A percentile compares a stretch with the other conserved stretches of the same genome.
phyloP scores from a whole-genome alignment of 2,329 filamentous ascomycete species.

The Apiospora sp. region DNA sequence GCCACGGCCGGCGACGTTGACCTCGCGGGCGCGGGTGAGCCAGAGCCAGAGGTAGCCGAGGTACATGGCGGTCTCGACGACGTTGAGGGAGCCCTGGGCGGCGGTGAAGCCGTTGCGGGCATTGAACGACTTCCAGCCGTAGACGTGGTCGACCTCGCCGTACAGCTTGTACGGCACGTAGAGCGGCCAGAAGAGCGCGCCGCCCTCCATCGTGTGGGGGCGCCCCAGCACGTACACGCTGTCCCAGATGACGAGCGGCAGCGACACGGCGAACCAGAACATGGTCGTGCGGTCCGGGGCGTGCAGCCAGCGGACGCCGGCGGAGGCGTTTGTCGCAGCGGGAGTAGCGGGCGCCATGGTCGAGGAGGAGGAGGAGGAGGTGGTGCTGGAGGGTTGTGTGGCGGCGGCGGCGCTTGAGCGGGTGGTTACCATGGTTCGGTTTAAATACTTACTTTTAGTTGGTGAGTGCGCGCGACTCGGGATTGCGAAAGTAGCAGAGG shows the following conservation, averaged over 20 bases:
- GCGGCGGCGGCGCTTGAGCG: constrained; percentile 34
- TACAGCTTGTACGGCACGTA: constrained; percentile 85
- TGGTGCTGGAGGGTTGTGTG: not conserved
- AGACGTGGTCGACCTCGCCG: constrained; percentile 80
- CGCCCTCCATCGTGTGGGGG: constrained; percentile 83
- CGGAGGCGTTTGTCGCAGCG: constrained; percentile 5
- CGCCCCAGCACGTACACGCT: constrained; percentile 79
- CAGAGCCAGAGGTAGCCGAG: constrained; percentile 58
- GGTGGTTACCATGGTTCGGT: constrained; percentile 41
- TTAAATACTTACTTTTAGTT: not conserved
- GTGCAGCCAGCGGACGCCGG: constrained; percentile 50
- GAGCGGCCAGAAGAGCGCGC: constrained; percentile 73
- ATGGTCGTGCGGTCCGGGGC: constrained; percentile 57
- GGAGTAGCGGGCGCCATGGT: not conserved
- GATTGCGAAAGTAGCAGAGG: not conserved
- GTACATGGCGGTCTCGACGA: constrained; percentile 73
- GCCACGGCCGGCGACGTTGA: constrained; percentile 31
- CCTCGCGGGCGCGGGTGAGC: constrained; percentile 35
- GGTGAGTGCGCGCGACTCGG: not conserved
- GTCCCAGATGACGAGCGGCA: constrained; percentile 86
- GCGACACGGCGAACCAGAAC: constrained; percentile 76
- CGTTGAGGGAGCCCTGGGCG: constrained; percentile 76
- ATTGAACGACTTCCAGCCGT: constrained; percentile 78
- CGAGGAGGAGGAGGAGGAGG: not conserved
- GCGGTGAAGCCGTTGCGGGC: constrained; percentile 76